Base-by-base conservation (phyloP, 805 yeast species). In the Middelhovenomyces tepae region DNA sequence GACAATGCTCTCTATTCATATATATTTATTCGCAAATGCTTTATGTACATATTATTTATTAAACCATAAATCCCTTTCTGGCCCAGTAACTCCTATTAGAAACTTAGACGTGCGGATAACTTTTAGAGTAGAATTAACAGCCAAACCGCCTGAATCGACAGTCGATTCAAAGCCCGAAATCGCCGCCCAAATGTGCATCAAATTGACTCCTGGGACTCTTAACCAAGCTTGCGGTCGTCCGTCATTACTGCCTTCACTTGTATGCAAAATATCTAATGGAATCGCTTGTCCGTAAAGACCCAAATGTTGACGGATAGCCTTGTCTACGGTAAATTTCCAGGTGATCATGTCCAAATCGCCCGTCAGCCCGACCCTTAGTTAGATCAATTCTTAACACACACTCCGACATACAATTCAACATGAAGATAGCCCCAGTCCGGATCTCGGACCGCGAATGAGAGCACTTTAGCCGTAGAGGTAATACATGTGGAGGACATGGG, bases 381-480 rank as follows among this genome's bases (percentile, higher is more conserved):
- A n/a, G n/a, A n/a, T n/a, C n/a, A n/a, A n/a, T n/a, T n/a, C n/a
- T n/a, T n/a, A n/a, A n/a, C n/a, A n/a, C n/a, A n/a, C n/a, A n/a
- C n/a, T 6, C 14, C 11, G 7, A 43, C 50, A 43, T 35, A 46
- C 48, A 43, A 14, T 22, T 38, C 40, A 20, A 54, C 34, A 39
- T 47, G 47, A 31, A 56, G 28, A 32, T 55, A 57, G 9, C 50
- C 53, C 46, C 49, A 51, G 31, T 56, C 59, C 2, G 58, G 52
- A 20, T 35, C 19, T 16, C 36, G 36, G 15, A 44, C 18, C 4
- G 47, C 32, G 23, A 43, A 41, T 1, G 38, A 23, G 23, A n/a
- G n/a, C n/a, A n/a, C n/a, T n/a, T n/a, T n/a, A n/a, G n/a, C n/a
- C n/a, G n/a, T n/a, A n/a, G n/a, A n/a, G n/a, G n/a, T n/a, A n/a